Evolutionary conservation across 208 protist genomes (phyloP).

Genomic region (Leishmania mexicana): DNA sequence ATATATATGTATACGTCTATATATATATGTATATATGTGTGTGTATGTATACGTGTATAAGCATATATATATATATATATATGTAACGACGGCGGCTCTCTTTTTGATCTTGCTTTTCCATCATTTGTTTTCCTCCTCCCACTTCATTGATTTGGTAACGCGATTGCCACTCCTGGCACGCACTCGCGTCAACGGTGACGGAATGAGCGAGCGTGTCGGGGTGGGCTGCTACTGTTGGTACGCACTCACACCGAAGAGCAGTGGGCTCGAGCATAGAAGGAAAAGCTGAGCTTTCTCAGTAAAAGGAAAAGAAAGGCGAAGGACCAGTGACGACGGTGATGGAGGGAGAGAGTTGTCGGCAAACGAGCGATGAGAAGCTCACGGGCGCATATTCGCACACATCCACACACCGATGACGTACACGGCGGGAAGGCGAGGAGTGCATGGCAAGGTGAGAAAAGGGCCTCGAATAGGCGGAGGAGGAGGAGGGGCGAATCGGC

Average conservation of each 20-base stretch:
- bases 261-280: no score
- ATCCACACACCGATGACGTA: background rate
- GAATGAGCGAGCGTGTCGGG: background rate
- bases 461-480: background rate
- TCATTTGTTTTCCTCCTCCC: background rate
- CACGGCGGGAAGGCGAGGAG: background rate
- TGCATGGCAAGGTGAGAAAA: background rate
- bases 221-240: no score
- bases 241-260: no score
- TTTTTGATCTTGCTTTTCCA: background rate
- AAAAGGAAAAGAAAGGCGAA: background rate
- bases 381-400: background rate
- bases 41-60: background rate
- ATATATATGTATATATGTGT: slow-evolving; percentile 2
- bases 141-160: background rate
- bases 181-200: background rate
- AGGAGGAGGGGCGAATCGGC: background rate
- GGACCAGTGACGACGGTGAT: no score
- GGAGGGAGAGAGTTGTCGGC: background rate
- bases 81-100: no score
- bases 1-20: background rate
- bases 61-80: background rate
- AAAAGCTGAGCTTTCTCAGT: background rate
- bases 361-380: background rate
- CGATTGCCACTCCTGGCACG: background rate